A percentile compares a stretch with the other conserved stretches of the same genome.
Conservation (phyloP, 306 rosid species). For the Alnus rubra region DNA sequence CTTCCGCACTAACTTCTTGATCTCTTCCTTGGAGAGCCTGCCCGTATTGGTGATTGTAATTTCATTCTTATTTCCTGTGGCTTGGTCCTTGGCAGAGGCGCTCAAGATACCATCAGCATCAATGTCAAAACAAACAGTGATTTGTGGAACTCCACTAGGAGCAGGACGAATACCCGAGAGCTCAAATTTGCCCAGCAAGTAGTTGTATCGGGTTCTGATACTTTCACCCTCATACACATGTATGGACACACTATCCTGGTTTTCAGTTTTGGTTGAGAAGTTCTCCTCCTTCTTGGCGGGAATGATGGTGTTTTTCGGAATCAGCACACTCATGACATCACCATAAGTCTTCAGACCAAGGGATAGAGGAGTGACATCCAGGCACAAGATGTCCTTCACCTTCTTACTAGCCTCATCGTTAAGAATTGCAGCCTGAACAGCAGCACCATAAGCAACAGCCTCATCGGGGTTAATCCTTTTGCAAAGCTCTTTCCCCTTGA, state of each 20-base stretch:
- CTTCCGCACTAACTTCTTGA: conserved; percentile 50
- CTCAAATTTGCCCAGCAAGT: conserved; percentile 44
- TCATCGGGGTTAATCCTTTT: conserved; percentile 47
- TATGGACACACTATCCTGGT: conserved; percentile 42
- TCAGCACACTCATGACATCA: background rate
- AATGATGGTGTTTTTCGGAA: background rate
- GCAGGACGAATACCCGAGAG: conserved; percentile 46
- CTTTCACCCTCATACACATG: background rate
- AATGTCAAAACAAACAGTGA: conserved; percentile 40
- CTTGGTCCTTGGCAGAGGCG: conserved; percentile 50
- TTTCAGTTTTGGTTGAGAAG: conserved; percentile 40
- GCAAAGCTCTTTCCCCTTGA: conserved; percentile 41
- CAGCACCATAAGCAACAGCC: conserved; percentile 42
- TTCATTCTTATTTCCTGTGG: conserved; percentile 45
- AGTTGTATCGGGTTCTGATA: conserved; percentile 35
- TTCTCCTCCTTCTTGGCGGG: background rate
- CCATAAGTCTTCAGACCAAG: background rate
- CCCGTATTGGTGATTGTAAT: conserved; percentile 58
- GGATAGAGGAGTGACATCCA: background rate
- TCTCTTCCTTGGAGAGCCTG: conserved; percentile 53
- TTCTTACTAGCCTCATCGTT: conserved; percentile 23
- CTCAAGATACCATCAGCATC: conserved; percentile 49
- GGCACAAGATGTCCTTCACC: background rate
- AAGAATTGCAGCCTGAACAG: conserved; percentile 44
- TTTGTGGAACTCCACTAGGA: conserved; percentile 49